Evolutionary conservation across 176 grass and related monocot genomes (phyloP), one percentile per base, ranked within the genome.

Genomic region (Cocos nucifera): DNA sequence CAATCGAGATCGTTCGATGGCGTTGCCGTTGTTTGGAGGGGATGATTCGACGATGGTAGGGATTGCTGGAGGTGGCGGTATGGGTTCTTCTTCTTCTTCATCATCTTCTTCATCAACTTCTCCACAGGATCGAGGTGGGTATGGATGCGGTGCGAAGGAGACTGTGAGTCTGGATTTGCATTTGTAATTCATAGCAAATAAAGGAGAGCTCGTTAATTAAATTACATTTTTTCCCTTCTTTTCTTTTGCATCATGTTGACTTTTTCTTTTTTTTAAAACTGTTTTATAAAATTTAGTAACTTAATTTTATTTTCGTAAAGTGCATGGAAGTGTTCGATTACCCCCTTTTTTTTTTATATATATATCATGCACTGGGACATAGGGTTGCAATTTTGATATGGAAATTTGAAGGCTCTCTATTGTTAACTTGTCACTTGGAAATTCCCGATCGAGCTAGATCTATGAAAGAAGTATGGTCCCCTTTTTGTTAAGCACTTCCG

Each of bases 91-190:
- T 14, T 81, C 84, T 17, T 70, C 84, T 1, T 44, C 76, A 5
- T 95, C 81, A 0, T 85, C 89, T 4, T 82, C 79, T 70, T 79
- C 78, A 2, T 89, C 89, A 18, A 72, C 81, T 65, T 85, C 85
- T 54, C 81, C 85, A 49, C 82, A 89, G 57, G 78, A 89, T 78
- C 76, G 80, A 78, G 89, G 78, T 79, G 81, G 89, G 81, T 77
- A 65, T 51, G 85, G 78, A 74, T 69, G 80, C 54, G 85, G 51
- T 7, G 59, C 66, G 56, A 84, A 94, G 65, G 81, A 85, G 73
- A 77, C 64, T 56, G 75, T 95, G 71, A 95, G 89, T 80, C 82
- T 95, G 78, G 89, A 95, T 69, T 82, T 95, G 59, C 89, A 85
- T 77, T 89, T 95, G 85, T 95, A 84, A 95, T 64, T 70, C 67